phyloP scores from a whole-genome alignment of 2,329 filamentous ascomycete genomes.

The Hypoxylon sp. region DNA sequence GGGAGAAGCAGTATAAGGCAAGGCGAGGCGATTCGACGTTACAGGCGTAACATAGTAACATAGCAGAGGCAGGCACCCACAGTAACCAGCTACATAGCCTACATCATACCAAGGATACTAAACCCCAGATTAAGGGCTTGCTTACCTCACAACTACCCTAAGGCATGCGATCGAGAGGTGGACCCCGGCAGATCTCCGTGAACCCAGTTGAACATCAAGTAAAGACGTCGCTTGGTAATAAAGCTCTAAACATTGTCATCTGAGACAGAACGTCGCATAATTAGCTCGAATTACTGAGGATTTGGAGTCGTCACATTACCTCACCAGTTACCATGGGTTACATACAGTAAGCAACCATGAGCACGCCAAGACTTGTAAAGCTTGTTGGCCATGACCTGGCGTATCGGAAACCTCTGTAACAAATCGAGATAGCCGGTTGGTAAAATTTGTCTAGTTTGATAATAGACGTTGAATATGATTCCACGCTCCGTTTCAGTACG shows the following conservation, averaged over 20 bases:
- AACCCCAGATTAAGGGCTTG: constrained; percentile 18
- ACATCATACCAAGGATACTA: constrained; percentile 8
- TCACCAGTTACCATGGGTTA: constrained; percentile 42
- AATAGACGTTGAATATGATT: constrained; percentile 17
- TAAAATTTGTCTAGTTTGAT: constrained; percentile 19
- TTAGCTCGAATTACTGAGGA: constrained; percentile 41
- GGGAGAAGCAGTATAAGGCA: constrained; percentile 7
- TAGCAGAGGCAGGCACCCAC: constrained; percentile 5
- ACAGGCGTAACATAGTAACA: constrained; percentile 34
- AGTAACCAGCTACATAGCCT: constrained; percentile 15
- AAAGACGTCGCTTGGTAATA: constrained; percentile 39
- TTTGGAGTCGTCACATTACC: constrained; percentile 46
- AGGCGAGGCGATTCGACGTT: constrained; percentile 35
- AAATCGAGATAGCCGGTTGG: constrained; percentile 34
- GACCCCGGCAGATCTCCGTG: constrained; percentile 38
- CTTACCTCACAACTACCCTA: constrained; percentile 20
- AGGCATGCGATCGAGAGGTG: constrained; percentile 28
- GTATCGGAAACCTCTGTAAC: constrained; percentile 34
- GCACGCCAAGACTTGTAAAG: constrained; percentile 44
- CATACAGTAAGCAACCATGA: constrained; percentile 48
- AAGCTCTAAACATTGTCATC: constrained; percentile 39
- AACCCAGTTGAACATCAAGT: constrained; percentile 35
- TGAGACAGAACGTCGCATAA: constrained; percentile 41
- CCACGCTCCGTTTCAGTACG: constrained; percentile 15
- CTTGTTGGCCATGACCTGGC: constrained; percentile 38